A percentile compares a stretch with the other conserved stretches of the same genome.
Conservation (phyloP, 2,329 filamentous ascomycete genomes). For the Colletotrichum siamense region DNA sequence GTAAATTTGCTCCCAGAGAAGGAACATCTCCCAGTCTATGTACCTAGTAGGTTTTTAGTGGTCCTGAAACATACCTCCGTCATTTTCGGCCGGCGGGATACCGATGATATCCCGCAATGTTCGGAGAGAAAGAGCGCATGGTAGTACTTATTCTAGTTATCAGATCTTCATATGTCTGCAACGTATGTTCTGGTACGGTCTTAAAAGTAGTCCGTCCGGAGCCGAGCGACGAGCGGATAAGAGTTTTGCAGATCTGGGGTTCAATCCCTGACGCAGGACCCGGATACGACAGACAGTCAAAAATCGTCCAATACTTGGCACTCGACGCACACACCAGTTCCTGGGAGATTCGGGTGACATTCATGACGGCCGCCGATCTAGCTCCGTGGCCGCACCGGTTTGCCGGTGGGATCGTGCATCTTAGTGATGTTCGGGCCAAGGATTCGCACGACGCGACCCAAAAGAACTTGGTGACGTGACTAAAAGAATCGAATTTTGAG, state of each 20-base stretch:
- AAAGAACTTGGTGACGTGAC: not conserved
- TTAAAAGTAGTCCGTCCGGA: not conserved
- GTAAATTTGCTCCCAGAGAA: not conserved
- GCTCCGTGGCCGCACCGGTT: not conserved
- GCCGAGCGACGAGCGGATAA: not conserved
- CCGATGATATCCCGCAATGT: not conserved
- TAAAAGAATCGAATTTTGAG: not conserved
- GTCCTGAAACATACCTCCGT: not conserved
- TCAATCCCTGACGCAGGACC: not conserved
- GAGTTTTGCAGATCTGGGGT: not conserved
- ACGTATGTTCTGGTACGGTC: not conserved
- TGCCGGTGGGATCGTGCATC: not conserved
- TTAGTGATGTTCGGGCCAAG: not conserved
- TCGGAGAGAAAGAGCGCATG: not conserved
- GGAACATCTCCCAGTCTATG: not conserved
- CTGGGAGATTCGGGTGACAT: not conserved
- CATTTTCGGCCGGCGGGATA: not conserved
- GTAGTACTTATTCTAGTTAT: not conserved
- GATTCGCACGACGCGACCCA: not conserved
- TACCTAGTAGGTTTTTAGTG: not conserved
- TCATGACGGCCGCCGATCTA: not conserved
- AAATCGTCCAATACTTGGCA: not conserved
- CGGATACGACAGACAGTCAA: not conserved
- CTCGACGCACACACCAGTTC: not conserved
- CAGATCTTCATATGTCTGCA: not conserved